Evolutionary conservation across 2,329 filamentous ascomycete species (phyloP), one percentile per base, ranked within the genome.

Genomic region (Eutypella sp.): DNA sequence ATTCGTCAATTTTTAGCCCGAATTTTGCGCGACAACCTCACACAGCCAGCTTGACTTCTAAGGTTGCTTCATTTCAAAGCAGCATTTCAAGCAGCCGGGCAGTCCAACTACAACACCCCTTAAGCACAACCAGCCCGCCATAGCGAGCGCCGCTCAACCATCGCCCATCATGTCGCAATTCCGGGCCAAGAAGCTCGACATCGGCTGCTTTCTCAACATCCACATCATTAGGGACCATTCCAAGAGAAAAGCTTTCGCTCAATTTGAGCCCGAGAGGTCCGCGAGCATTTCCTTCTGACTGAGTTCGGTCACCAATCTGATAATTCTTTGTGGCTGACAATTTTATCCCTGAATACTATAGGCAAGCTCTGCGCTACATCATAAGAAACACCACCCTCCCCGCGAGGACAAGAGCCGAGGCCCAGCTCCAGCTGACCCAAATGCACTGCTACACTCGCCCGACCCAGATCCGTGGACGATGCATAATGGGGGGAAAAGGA

Each of bases 361-460:
- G 92, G 69, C 91, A 97, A 87, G 92, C 87, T 15, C 82, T 93
- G 34, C 85, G 87, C 59, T 96, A 96, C 72, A 85, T 96, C 53
- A 89, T 96, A 66, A 89, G 88, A 67, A 99, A 99, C 69, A 93
- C 89, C 25, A 85, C 84, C 1, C 84, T 99, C 3, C 82, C 91
- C 2, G 76, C 83, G 46, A 82, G 91, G 61, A 83, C 87, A 42
- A 87, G 95, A 60, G 89, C 89, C 51, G 87, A 95, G 66, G 93
- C 93, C 36, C 92, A 97, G 73, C 81, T 99, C 46, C 85, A 97
- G 71, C 76, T 99, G 55, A 82, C 86, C 3, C 86, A 95, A 71
- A 96, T 97, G 92, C 91, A 96, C 73, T 84, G 82, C 74, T 97
- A 97, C 71, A 97, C 93, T 29, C 80, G 91, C 50, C 82, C 89